These are phyloP conservation scores for Mortierella sp. DNA, from an alignment of 371 early-diverging fungal species.

Conservation along the genomic window DNA sequence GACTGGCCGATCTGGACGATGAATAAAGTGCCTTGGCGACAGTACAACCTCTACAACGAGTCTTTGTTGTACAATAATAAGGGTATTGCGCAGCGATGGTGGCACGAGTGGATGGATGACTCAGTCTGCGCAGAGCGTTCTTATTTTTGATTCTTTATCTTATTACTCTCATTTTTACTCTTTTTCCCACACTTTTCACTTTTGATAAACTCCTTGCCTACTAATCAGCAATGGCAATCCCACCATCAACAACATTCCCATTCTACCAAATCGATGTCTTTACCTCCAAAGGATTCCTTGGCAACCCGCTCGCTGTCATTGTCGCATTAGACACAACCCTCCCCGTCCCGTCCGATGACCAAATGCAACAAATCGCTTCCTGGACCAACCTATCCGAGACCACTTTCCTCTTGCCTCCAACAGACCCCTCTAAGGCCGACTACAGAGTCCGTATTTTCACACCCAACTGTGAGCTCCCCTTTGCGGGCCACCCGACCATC, in stretches of 20 bases:
- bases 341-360: neutral
- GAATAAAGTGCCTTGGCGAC: neutral
- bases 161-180: no score
- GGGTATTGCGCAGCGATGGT: no score
- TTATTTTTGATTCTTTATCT: neutral
- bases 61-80: no score
- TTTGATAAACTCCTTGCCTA: neutral
- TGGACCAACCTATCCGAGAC: constrained; percentile 52
- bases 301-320: constrained; percentile 22
- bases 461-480: constrained; percentile 26
- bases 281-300: constrained; percentile 29
- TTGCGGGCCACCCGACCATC: constrained; percentile 44
- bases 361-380: constrained; percentile 30
- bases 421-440: constrained; percentile 37
- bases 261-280: constrained; percentile 45
- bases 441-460: constrained; percentile 42
- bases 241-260: constrained; percentile 21
- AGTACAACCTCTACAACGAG: no score
- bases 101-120: no score
- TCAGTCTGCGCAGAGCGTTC: no score
- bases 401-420: constrained; percentile 45
- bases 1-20: neutral
- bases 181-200: neutral
- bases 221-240: neutral
- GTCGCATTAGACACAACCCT: neutral